These are phyloP conservation scores for Aplosporella prunicola DNA, from an alignment of 2,329 filamentous ascomycete genomes.

Conservation along the genomic window DNA sequence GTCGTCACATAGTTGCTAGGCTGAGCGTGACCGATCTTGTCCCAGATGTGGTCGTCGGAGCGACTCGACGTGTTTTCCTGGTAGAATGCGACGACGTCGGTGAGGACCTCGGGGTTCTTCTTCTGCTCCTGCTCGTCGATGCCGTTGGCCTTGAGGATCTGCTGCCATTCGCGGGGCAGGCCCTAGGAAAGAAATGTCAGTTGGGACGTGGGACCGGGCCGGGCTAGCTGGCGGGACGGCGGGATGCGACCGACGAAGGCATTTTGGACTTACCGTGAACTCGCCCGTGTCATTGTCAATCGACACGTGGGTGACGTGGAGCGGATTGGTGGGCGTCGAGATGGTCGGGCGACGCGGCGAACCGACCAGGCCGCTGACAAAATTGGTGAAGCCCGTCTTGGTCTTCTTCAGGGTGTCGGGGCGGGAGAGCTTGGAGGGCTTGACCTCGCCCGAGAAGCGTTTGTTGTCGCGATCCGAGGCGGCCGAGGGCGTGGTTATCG, in stretches of 20 bases:
- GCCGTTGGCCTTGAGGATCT: conserved; percentile 86
- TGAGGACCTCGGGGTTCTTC: conserved; percentile 89
- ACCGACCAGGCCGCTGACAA: conserved; percentile 31
- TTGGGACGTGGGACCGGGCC: neutral
- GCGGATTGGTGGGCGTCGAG: conserved; percentile 94
- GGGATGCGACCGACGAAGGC: neutral
- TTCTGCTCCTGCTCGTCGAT: conserved; percentile 94
- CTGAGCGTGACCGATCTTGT: conserved; percentile 89
- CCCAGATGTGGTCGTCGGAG: conserved; percentile 79
- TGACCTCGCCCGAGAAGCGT: conserved; percentile 31
- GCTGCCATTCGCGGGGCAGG: conserved; percentile 95
- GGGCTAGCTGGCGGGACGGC: neutral
- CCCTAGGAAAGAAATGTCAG: conserved; percentile 47
- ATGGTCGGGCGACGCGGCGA: conserved; percentile 88
- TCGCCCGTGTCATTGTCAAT: conserved; percentile 94
- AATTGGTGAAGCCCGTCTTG: conserved; percentile 31
- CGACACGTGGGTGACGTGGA: conserved; percentile 95
- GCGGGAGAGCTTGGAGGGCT: conserved; percentile 22
- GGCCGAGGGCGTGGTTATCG: conserved; percentile 21
- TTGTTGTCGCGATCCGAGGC: conserved; percentile 25
- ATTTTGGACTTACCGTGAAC: conserved; percentile 62
- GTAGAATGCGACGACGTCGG: conserved; percentile 94
- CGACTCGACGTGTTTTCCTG: conserved; percentile 81
- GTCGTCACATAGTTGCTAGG: conserved; percentile 30
- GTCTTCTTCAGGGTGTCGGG: conserved; percentile 29